A percentile compares a stretch with the other conserved stretches of the same genome.
Evolutionary conservation across 768 basidiomycete genomes (phyloP).

Genomic region (Dioszegia crocea): DNA sequence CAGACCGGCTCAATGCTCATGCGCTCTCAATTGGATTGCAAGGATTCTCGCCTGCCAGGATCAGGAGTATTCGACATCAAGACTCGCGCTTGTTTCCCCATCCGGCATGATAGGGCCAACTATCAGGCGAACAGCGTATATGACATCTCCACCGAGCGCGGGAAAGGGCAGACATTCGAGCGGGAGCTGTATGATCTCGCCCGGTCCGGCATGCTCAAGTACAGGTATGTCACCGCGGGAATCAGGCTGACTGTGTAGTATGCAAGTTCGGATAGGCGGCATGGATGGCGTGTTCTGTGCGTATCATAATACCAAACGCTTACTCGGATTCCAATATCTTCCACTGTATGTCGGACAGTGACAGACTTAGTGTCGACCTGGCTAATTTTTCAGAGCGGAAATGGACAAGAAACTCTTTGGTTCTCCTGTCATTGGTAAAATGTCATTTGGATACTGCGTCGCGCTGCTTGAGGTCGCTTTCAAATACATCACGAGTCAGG

Average conservation of each 20-base stretch:
- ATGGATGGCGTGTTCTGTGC: constrained; percentile 80
- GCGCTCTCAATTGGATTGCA: constrained; percentile 91
- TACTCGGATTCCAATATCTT: constrained; percentile 93
- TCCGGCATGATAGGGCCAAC: constrained; percentile 81
- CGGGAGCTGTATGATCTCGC: constrained; percentile 83
- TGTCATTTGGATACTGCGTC: constrained; percentile 72
- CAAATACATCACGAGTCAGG: constrained; percentile 53
- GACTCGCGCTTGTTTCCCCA: constrained; percentile 77
- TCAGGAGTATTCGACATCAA: constrained; percentile 95
- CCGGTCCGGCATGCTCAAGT: constrained; percentile 90
- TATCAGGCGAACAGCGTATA: constrained; percentile 79
- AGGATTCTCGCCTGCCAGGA: constrained; percentile 74
- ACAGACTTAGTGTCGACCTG: too few species aligned
- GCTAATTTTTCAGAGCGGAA: constrained; percentile 59
- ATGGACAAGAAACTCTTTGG: constrained; percentile 84
- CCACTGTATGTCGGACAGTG: too few species aligned
- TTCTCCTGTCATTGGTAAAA: constrained; percentile 59
- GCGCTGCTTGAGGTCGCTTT: constrained; percentile 65
- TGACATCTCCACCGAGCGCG: constrained; percentile 62
- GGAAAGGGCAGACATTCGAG: constrained; percentile 75
- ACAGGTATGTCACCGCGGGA: constrained; percentile 57
- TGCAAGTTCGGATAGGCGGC: constrained; percentile 91
- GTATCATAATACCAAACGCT: constrained; percentile 66
- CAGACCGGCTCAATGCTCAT: constrained; percentile 63
- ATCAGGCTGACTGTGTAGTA: constrained; percentile 53